Evolutionary conservation across 106 monocot genomes (phyloP).

Genomic region (Dendrobium huoshanense): DNA sequence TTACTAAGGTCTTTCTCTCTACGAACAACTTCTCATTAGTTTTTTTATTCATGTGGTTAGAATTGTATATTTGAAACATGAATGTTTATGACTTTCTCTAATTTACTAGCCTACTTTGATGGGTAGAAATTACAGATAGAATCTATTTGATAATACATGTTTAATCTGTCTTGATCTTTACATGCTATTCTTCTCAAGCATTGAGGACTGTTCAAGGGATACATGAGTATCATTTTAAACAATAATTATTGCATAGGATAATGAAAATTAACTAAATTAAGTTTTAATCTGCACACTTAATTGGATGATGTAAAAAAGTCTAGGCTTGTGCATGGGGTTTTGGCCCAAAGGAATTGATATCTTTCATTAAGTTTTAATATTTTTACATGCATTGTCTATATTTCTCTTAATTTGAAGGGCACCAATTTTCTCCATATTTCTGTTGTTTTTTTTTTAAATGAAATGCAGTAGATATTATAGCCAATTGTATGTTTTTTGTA

Average conservation of each 20-base stretch:
- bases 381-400: too few species aligned
- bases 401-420: too few species aligned
- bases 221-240: too few species aligned
- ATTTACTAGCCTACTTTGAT: background rate
- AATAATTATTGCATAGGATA: background rate
- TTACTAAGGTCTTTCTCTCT: slow-evolving; percentile 40
- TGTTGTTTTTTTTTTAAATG: background rate
- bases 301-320: too few species aligned
- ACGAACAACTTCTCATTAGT: background rate
- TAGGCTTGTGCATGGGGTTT: too few species aligned
- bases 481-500: too few species aligned
- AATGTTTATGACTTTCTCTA: background rate
- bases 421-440: too few species aligned
- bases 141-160: background rate
- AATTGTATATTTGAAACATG: background rate
- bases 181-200: background rate
- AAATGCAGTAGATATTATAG: background rate
- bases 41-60: background rate
- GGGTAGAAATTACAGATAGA: background rate
- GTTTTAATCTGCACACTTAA: background rate
- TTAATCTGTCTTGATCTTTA: background rate
- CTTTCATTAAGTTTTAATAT: too few species aligned
- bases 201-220: background rate
- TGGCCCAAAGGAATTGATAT: too few species aligned
- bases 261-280: background rate